Evolutionary conservation across 140 eudicot genomes (phyloP).

Genomic region (Anethum foeniculum): DNA sequence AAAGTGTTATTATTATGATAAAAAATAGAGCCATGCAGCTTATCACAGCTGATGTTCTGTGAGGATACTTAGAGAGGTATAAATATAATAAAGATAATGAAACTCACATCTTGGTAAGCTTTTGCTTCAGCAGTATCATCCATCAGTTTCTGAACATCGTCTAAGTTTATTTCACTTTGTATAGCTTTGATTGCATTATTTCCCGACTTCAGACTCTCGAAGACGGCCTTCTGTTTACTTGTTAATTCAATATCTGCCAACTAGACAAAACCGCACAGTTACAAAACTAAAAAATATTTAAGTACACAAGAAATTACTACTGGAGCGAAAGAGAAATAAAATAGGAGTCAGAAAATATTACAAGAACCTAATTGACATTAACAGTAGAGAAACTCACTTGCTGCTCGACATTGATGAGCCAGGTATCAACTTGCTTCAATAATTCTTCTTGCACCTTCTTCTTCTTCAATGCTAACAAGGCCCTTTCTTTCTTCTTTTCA

Average conservation of each 20-base stretch:
- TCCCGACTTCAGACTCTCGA: constrained; percentile 91
- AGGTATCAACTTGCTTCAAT: constrained; percentile 79
- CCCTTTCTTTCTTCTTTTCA: constrained; percentile 94
- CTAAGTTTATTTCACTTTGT: constrained; percentile 86
- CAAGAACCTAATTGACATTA: not conserved
- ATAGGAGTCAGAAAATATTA: not conserved
- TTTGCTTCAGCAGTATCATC: constrained; percentile 98
- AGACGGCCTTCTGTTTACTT: constrained; percentile 95
- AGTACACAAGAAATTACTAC: not conserved
- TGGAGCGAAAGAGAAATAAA: not conserved
- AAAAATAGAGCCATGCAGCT: not conserved
- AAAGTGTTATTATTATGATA: not conserved
- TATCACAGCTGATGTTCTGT: not conserved
- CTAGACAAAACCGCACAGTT: constrained; percentile 30
- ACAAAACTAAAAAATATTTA: not conserved
- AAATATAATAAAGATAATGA: not conserved
- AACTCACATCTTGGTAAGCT: constrained; percentile 91
- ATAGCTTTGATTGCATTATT: constrained; percentile 82
- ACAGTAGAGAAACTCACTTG: constrained; percentile 48
- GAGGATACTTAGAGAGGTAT: not conserved
- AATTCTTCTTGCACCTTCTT: constrained; percentile 92
- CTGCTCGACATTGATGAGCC: constrained; percentile 90
- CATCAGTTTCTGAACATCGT: constrained; percentile 94
- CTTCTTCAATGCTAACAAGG: constrained; percentile 75
- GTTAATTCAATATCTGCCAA: constrained; percentile 95